Evolutionary conservation across 2,329 filamentous ascomycete species (phyloP).

Genomic region (Monilinia laxa): DNA sequence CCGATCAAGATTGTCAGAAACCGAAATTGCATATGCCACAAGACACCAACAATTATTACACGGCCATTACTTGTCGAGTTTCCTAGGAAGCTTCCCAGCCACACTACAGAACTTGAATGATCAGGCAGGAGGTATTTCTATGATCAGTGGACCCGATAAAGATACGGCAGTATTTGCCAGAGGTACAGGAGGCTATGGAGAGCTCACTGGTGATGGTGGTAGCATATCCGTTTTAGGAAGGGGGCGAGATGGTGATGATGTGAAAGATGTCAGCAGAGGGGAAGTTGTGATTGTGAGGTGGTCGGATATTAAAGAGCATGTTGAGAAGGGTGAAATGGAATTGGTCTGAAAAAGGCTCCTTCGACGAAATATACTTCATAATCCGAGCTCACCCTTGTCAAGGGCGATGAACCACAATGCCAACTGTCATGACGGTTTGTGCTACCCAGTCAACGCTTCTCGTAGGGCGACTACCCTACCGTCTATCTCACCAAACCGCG

Average conservation of each 20-base stretch:
- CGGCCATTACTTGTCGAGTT: constrained; percentile 80
- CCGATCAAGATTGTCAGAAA: constrained; percentile 65
- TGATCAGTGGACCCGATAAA: constrained; percentile 85
- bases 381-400: no score
- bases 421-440: background rate
- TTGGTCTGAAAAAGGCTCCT: constrained; percentile 31
- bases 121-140: constrained; percentile 81
- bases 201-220: constrained; percentile 63
- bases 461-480: background rate
- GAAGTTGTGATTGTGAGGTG: constrained; percentile 38
- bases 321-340: constrained; percentile 28
- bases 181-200: constrained; percentile 59
- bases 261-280: constrained; percentile 49
- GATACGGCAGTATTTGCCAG: constrained; percentile 84
- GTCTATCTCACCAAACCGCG: background rate
- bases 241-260: constrained; percentile 63
- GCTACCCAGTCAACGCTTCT: background rate
- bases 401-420: background rate
- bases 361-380: background rate
- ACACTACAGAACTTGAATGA: constrained; percentile 85
- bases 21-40: constrained; percentile 79
- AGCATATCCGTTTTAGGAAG: constrained; percentile 78
- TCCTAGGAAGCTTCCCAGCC: constrained; percentile 77
- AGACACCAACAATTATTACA: constrained; percentile 83
- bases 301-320: constrained; percentile 43